Evolutionary conservation across 2,329 filamentous ascomycete species (phyloP).

Genomic region (Fusarium sp.): DNA sequence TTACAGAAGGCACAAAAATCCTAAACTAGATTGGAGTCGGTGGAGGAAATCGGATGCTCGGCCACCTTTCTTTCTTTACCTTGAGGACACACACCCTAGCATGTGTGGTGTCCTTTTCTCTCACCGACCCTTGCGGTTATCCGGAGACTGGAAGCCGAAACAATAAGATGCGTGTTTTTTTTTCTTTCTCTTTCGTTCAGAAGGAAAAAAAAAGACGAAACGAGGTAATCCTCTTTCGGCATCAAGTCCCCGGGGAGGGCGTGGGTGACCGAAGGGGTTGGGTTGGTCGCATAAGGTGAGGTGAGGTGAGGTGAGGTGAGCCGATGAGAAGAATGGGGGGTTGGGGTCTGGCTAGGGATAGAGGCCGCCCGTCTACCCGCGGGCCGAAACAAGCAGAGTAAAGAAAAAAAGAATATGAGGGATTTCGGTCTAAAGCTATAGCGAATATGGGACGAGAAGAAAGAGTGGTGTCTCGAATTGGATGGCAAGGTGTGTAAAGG

Average conservation of each 20-base stretch:
- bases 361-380: conserved; percentile 22
- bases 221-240: conserved; percentile 10
- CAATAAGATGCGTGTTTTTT: not conserved
- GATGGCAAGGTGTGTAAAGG: conserved; percentile 7
- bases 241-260: conserved; percentile 11
- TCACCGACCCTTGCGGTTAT: not conserved
- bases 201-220: not conserved
- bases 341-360: not conserved
- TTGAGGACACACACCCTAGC: not conserved
- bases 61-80: not conserved
- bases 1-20: not conserved
- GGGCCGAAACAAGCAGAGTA: not conserved
- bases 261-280: conserved; percentile 21
- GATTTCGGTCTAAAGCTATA: conserved; percentile 28
- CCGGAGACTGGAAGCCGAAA: conserved; percentile 33
- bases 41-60: conserved; percentile 1
- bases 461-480: not conserved
- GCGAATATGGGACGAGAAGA: conserved; percentile 1
- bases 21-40: not conserved
- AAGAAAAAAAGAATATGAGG: conserved; percentile 17
- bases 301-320: conserved; percentile 28
- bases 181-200: too few species aligned
- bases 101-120: not conserved
- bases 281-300: conserved; percentile 10
- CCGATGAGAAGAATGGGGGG: not conserved